A percentile compares a stretch with the other conserved stretches of the same genome.
Evolutionary conservation across 1,284 basidiomycete species (phyloP).

Genomic region (Cystobasidiaceae sp.): DNA sequence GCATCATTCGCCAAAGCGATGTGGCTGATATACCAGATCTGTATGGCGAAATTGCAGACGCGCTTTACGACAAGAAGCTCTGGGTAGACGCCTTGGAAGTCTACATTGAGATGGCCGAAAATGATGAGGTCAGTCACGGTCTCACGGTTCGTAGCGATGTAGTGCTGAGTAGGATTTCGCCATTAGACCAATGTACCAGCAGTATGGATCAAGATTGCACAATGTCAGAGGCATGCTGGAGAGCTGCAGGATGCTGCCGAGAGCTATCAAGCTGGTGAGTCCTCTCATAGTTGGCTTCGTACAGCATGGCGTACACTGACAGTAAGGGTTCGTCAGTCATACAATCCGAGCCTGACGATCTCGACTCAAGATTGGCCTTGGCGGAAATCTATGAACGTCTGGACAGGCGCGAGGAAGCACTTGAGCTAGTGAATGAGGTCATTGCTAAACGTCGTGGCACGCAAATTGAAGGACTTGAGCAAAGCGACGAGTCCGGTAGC

Average conservation of each 20-base stretch:
- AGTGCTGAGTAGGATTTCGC: neutral
- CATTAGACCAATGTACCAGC: constrained; percentile 38
- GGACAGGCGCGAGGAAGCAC: constrained; percentile 71
- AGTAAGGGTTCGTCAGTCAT: constrained; percentile 53
- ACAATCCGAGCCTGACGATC: constrained; percentile 63
- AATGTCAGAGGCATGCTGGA: constrained; percentile 59
- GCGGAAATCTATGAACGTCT: constrained; percentile 79
- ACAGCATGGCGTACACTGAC: constrained; percentile 42
- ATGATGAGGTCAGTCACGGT: constrained; percentile 51
- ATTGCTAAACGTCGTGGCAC: constrained; percentile 29
- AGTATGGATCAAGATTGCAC: constrained; percentile 39
- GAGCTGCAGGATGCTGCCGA: constrained; percentile 70
- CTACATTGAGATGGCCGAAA: constrained; percentile 66
- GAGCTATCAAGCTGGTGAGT: constrained; percentile 61
- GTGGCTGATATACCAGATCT: constrained; percentile 67
- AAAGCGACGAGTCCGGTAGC: constrained; percentile 5
- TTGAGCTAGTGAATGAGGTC: constrained; percentile 73
- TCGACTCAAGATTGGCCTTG: constrained; percentile 77
- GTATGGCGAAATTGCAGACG: constrained; percentile 77
- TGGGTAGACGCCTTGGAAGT: constrained; percentile 70
- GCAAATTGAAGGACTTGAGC: constrained; percentile 24
- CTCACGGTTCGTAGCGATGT: neutral
- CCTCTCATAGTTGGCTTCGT: constrained; percentile 52
- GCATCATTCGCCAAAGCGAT: constrained; percentile 63
- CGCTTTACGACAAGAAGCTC: constrained; percentile 67